Evolutionary conservation across 805 yeast genomes (phyloP), one percentile per base, ranked within the genome.

Genomic region (Henningerozyma blattae): DNA sequence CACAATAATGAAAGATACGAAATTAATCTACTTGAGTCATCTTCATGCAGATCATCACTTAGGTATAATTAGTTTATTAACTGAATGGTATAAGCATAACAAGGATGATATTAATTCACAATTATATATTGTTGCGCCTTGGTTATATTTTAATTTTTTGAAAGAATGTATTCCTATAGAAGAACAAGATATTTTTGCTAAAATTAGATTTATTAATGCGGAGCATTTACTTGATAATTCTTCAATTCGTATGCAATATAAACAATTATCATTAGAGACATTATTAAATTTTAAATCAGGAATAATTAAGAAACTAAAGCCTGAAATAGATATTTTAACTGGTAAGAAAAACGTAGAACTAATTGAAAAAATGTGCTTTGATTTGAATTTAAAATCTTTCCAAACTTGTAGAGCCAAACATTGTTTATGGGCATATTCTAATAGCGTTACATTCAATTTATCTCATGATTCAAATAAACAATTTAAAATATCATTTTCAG

Each of bases 41-140:
- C 63, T 89, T 46, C 99, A 91, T 57, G 98, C 97, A 0, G 99
- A 91, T 53, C 99, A 91, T 54, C 96, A 89, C 55, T 60, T 91
- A 28, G 99, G 99, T 0, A 64, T 82, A 4, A 59, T 80, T 7
- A 69, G 84, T 4, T 54, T 91, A 3, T 63, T 91, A 18, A 63
- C 65, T 26, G 74, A 72, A 42, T 87, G 96, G 94, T 49, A 56
- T 31, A 37, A 47, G n/a, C 46, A 53, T 37, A 64, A 70, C 37
- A 50, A 56, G 22, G 52, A 59, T 12, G 63, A 69, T 38, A 36
- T 37, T 8, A 41, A 56, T 12, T 46, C 58, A 4, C 59, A 54
- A 15, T 57, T 89, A 9, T 72, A 67, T 41, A 50, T 89, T 18
- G 65, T 86, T 1, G 67, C 77, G 0, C 97, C 97, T 2, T 75